Conservation (phyloP, 495 filamentous ascomycete species). For the Bryoglossum gracile region DNA sequence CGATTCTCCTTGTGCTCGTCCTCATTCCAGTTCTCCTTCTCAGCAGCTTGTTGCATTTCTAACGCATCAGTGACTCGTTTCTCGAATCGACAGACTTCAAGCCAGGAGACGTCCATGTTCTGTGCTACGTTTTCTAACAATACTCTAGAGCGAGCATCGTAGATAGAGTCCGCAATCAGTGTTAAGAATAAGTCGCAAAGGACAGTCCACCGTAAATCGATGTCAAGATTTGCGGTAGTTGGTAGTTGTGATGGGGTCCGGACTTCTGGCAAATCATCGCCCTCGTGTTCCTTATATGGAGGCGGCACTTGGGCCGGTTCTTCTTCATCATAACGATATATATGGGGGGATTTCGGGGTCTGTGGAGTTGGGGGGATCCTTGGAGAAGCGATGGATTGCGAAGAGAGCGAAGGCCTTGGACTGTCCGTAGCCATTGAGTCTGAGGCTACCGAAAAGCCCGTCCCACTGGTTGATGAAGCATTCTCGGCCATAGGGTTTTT, state of each 20-base stretch:
- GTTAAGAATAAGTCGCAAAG: constrained; percentile 95
- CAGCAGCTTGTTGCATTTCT: constrained; percentile 89
- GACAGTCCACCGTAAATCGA: constrained; percentile 95
- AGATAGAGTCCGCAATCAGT: constrained; percentile 87
- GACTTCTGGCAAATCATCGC: constrained; percentile 67
- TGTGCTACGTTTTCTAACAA: constrained; percentile 78
- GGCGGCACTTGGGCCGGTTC: constrained; percentile 50
- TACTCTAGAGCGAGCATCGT: constrained; percentile 82
- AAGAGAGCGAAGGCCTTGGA: constrained; percentile 14
- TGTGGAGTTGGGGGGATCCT: constrained; percentile 10
- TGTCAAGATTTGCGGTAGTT: constrained; percentile 75
- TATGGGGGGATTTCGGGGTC: too few species aligned
- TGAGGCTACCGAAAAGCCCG: constrained; percentile 8
- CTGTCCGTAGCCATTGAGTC: constrained; percentile 12
- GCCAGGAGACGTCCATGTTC: constrained; percentile 74
- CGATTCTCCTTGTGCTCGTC: constrained; percentile 87
- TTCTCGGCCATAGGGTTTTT: constrained; percentile 78
- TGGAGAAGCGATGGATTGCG: constrained; percentile 23
- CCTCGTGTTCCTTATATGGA: constrained; percentile 61
- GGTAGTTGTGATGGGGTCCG: constrained; percentile 75
- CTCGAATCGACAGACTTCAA: constrained; percentile 94
- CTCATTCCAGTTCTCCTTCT: constrained; percentile 97
- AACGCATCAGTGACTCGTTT: constrained; percentile 95
- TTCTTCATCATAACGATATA: too few species aligned
- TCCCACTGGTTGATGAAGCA: constrained; percentile 6